phyloP scores from a whole-genome alignment of 106 monocot genomes.

The Platanthera zijinensis region DNA sequence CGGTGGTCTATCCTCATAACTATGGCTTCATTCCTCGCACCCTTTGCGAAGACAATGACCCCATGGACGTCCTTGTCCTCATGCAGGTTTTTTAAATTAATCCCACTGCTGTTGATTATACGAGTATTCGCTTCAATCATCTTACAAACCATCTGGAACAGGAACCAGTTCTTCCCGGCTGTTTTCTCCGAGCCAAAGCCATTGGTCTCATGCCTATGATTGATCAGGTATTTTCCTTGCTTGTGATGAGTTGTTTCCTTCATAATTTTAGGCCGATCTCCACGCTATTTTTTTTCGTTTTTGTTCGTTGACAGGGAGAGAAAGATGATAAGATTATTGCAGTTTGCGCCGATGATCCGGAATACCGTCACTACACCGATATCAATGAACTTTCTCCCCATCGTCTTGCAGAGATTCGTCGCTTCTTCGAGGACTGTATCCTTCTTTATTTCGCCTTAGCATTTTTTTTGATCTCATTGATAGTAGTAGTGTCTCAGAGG shows the following conservation, averaged over 20 bases:
- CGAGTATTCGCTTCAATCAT: no score
- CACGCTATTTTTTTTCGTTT: neutral
- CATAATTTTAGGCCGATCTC: no score
- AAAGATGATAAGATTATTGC: slow-evolving; percentile 89
- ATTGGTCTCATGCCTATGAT: slow-evolving; percentile 47
- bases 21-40: slow-evolving; percentile 92
- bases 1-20: slow-evolving; percentile 87
- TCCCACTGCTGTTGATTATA: no score
- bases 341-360: slow-evolving; percentile 86
- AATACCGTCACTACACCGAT: slow-evolving; percentile 71
- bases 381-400: slow-evolving; percentile 90
- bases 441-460: slow-evolving; percentile 4
- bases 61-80: slow-evolving; percentile 75
- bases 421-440: slow-evolving; percentile 96
- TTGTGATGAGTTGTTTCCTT: neutral
- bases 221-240: slow-evolving; percentile 20
- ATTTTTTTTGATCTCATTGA: no score
- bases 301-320: slow-evolving; percentile 45
- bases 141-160: neutral
- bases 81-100: slow-evolving; percentile 54
- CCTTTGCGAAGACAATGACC: slow-evolving; percentile 83
- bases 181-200: slow-evolving; percentile 32
- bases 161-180: slow-evolving; percentile 36
- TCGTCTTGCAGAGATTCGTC: slow-evolving; percentile 79
- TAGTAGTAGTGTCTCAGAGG: no score